Evolutionary conservation across 2,329 filamentous ascomycete genomes (phyloP).

Genomic region (Hypoxylon sp.): DNA sequence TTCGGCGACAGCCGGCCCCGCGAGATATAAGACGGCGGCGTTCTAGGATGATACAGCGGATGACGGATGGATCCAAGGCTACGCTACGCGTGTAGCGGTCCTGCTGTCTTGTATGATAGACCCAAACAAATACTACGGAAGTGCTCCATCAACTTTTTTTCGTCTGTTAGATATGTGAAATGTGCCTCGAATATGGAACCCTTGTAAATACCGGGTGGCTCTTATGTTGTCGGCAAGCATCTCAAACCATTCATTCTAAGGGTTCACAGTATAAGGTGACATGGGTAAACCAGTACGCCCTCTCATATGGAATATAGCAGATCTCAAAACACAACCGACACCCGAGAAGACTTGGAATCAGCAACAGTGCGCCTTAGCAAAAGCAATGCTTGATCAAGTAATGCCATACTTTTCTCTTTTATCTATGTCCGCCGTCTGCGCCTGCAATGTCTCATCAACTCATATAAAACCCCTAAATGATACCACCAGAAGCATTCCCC

Average conservation of each 20-base stretch:
- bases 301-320: too few relatives aligned
- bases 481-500: not conserved
- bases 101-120: slow-evolving; percentile 25
- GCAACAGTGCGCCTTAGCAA: not conserved
- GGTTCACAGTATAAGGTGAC: too few relatives aligned
- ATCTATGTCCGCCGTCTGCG: not conserved
- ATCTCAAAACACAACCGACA: too few relatives aligned
- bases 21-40: slow-evolving; percentile 13
- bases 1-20: slow-evolving; percentile 6
- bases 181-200: not conserved
- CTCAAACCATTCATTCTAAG: too few relatives aligned
- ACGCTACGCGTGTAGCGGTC: not conserved
- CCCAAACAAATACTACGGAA: slow-evolving; percentile 18
- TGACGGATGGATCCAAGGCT: slow-evolving; percentile 10
- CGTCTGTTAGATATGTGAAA: not conserved
- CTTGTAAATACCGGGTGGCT: too few relatives aligned
- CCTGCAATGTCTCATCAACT: not conserved
- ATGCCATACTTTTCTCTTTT: not conserved
- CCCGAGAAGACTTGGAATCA: not conserved
- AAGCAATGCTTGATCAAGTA: not conserved
- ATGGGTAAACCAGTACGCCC: too few relatives aligned
- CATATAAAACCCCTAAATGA: not conserved
- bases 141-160: slow-evolving; percentile 1
- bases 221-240: too few relatives aligned
- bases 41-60: slow-evolving; percentile 12